phyloP scores from a whole-genome alignment of 176 grass and related monocot genomes.

The Melocanna baccifera region DNA sequence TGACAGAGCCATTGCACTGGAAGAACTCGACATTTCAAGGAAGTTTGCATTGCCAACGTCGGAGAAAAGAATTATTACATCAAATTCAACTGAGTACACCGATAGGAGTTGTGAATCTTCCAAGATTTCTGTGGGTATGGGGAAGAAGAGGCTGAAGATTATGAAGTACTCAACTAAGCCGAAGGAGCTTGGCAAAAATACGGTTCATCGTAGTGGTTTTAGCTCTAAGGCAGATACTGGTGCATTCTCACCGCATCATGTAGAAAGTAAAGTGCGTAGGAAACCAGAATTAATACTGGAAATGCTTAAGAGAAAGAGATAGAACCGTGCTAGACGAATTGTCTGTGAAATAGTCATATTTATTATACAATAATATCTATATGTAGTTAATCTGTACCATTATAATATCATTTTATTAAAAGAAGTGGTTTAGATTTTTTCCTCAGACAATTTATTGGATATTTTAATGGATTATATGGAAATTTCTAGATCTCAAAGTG shows the following conservation, averaged over 20 bases:
- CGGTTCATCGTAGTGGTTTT: neutral
- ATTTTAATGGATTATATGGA: no score
- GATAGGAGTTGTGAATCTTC: constrained; percentile 16
- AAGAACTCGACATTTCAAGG: constrained; percentile 7
- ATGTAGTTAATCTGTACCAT: no score
- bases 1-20: neutral
- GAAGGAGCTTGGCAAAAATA: constrained; percentile 15
- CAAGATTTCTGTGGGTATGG: constrained; percentile 34
- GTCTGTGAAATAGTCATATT: no score
- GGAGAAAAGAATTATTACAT: neutral
- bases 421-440: no score
- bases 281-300: constrained; percentile 58
- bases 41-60: neutral
- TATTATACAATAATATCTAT: no score
- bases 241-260: neutral
- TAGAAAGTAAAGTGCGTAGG: constrained; percentile 11
- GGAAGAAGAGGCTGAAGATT: constrained; percentile 51
- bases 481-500: no score
- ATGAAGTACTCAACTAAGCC: constrained; percentile 36
- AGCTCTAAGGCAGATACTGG: neutral
- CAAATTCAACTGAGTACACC: neutral
- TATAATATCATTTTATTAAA: no score
- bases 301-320: constrained; percentile 59
- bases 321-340: neutral
- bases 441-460: no score